Conservation (phyloP, 2,329 filamentous ascomycete species). For the Cadophora sp. region DNA sequence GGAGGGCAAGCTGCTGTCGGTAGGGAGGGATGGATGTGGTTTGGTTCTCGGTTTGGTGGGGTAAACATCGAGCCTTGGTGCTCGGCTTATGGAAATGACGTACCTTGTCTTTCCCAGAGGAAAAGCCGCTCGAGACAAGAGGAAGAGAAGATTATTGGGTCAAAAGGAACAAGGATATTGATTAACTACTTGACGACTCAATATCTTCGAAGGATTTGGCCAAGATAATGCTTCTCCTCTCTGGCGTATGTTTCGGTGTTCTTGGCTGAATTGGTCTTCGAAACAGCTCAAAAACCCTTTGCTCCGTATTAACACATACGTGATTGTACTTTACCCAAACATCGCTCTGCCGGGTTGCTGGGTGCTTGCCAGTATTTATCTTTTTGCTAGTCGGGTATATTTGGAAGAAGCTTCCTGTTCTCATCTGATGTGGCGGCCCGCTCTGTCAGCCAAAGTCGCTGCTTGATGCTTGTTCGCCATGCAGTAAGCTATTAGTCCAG, state of each 20-base stretch:
- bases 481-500: conserved; percentile 6
- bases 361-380: neutral
- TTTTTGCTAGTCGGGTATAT: neutral
- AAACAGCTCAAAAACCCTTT: conserved; percentile 1
- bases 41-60: neutral
- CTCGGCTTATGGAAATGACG: conserved; percentile 15
- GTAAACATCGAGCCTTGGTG: conserved; percentile 10
- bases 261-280: neutral
- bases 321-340: neutral
- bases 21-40: neutral
- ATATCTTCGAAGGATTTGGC: neutral
- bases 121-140: neutral
- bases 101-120: neutral
- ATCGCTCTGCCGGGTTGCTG: neutral
- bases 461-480: neutral
- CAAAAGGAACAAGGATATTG: neutral
- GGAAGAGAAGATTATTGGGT: neutral
- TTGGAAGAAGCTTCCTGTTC: neutral
- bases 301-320: conserved; percentile 7
- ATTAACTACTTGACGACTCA: neutral
- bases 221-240: conserved; percentile 2
- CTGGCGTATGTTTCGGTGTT: neutral
- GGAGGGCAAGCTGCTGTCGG: neutral
- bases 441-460: conserved; percentile 3
- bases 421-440: conserved; percentile 3